Base-by-base conservation (phyloP, 768 basidiomycete species). In the Paxillus involutus region DNA sequence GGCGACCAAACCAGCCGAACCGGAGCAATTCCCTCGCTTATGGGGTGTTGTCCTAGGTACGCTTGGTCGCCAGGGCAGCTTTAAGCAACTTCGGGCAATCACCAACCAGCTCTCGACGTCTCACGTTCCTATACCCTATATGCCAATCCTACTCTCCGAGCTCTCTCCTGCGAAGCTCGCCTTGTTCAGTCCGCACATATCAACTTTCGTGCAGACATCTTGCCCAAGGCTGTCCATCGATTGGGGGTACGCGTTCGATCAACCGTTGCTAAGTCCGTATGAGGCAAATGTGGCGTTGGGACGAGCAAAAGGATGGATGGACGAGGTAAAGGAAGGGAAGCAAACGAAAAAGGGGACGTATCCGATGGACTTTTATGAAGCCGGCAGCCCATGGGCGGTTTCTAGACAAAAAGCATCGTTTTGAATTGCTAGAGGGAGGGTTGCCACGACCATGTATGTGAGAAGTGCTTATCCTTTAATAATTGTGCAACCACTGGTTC, bases 21-120 rank as follows among this genome's bases (percentile, higher is more conserved):
- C 30, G 1, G 54, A 52, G 12, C 47, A 59, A 16, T 70, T 71
- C 39, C 32, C 42, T 48, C 66, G 17, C 1, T 63, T 85, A 5
- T 99, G 97, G 97, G 96, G 91, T 1, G 86, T 98, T 36, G 80
- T 98, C 17, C 80, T 98, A 8, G 97, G 97, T 9, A 99, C 97
- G 0, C 76, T 99, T 1, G 97, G 97, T 4, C 75, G 97, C 43
- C 97, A 99, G 69, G 97, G 97, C 26, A 97, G 86, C 68, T 77
- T 96, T 62, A 88, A 82, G 54, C 97, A 98, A 59, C 77, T 98
- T 37, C 82, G 90, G 81, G 90, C 91, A 0, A 89, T 94, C 60
- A 86, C 83, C 4, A 75, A 82, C 44, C 90, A 91, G 64, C 79
- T 92, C 35, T 69, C 80, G 44, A 71, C 71, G 1, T 82, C 85